Evolutionary conservation across 306 rosid species (phyloP).

Genomic region (Parietaria judaica): DNA sequence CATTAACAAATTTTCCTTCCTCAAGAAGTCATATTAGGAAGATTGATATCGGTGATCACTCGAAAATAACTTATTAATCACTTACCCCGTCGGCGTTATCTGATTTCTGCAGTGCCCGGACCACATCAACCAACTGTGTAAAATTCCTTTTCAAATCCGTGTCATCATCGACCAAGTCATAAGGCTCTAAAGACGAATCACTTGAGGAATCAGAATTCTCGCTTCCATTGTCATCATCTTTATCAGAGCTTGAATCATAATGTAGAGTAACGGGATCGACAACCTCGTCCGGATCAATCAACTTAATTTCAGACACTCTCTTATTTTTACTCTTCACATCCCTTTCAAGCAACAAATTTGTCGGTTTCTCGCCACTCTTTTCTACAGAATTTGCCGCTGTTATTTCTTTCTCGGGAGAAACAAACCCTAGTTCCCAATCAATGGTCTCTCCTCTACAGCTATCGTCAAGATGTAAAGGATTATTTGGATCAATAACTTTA

Average conservation of each 20-base stretch:
- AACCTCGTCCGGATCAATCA: conserved; percentile 87
- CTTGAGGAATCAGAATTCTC: conserved; percentile 59
- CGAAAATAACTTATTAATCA: conserved; percentile 13
- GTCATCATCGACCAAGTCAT: conserved; percentile 82
- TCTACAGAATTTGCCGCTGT: conserved; percentile 24
- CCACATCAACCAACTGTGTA: conserved; percentile 77
- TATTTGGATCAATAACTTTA: conserved; percentile 83
- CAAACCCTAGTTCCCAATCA: conserved; percentile 72
- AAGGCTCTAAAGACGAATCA: conserved; percentile 82
- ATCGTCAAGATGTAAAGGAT: conserved; percentile 87
- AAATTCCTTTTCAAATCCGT: conserved; percentile 69
- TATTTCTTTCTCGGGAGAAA: conserved; percentile 36
- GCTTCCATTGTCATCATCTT: conserved; percentile 61
- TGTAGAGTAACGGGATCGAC: conserved; percentile 67
- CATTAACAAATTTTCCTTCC: conserved; percentile 10
- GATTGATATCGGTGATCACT: conserved; percentile 14
- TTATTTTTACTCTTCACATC: conserved; percentile 38
- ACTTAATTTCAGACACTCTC: conserved; percentile 40
- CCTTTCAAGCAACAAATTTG: conserved; percentile 25
- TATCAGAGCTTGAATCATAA: conserved; percentile 41
- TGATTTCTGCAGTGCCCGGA: conserved; percentile 75
- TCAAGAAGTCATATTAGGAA: conserved; percentile 18
- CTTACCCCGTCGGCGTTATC: conserved; percentile 94
- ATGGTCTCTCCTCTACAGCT: conserved; percentile 57
- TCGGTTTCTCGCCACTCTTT: conserved; percentile 27